Conservation (phyloP, 1,284 basidiomycete genomes). For the Ceratobasidium sp. region DNA sequence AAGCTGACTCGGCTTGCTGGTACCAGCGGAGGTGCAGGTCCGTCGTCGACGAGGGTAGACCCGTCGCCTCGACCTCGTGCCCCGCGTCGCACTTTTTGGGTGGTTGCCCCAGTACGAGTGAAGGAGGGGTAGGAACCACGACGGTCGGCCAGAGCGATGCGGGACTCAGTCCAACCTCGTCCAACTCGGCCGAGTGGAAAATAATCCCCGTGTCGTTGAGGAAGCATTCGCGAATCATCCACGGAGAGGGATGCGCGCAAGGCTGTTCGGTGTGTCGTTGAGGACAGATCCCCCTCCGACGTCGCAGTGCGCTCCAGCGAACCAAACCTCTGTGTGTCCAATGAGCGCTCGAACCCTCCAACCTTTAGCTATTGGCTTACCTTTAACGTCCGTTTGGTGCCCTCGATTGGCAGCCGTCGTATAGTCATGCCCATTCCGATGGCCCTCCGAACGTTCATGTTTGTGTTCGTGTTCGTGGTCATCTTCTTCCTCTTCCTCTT, state of each 20-base stretch:
- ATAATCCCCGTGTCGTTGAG: slow-evolving; percentile 44
- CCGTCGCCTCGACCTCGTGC: not conserved
- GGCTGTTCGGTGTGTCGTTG: slow-evolving; percentile 40
- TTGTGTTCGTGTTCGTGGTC: not conserved
- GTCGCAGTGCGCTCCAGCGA: slow-evolving; percentile 42
- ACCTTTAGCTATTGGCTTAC: not conserved
- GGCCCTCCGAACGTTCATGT: not conserved
- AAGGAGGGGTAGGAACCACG: slow-evolving; percentile 17
- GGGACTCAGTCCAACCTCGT: slow-evolving; percentile 42
- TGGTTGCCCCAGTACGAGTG: slow-evolving; percentile 28
- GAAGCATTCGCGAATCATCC: slow-evolving; percentile 47
- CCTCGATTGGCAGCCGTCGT: not conserved
- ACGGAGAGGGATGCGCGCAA: slow-evolving; percentile 45
- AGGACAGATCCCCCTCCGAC: slow-evolving; percentile 45
- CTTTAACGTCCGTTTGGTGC: not conserved
- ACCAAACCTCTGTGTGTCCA: slow-evolving; percentile 42
- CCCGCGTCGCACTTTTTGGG: slow-evolving; percentile 19
- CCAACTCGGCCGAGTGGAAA: slow-evolving; percentile 41
- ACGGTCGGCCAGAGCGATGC: slow-evolving; percentile 25
- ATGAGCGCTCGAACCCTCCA: not conserved
- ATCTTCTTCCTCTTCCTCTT: not conserved
- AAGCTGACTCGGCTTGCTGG: slow-evolving; percentile 1
- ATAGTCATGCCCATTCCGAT: not conserved
- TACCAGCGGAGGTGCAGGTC: not conserved
- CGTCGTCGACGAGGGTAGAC: slow-evolving; percentile 11